Base-by-base conservation (phyloP, 805 yeast species). In the Blastobotrys attinorum region DNA sequence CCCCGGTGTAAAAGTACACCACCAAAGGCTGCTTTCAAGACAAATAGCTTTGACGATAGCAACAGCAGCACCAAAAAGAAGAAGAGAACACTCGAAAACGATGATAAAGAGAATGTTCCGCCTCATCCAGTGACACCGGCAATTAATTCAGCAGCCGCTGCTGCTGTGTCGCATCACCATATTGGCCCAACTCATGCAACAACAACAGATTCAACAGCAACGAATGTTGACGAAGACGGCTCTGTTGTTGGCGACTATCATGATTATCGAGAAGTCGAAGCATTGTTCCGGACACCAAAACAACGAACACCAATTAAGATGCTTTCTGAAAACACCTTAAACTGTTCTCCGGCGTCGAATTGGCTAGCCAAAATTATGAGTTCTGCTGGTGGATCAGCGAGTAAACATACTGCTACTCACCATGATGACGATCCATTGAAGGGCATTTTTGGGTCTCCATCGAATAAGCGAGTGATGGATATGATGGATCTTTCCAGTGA, bases 251-350 rank as follows among this genome's bases (percentile, higher is more conserved):
- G 10, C 18, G 35, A 39, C 13, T 18, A 39, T 22, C 29, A 39
- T n/a, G 42, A 39, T 21, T 29, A 39, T 16, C 7, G 18, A 3
- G 42, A 39, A 4, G 31, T 39, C 8, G 43, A 40, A 21, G 37
- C 43, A 16, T 31, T 40, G 21, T 40, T 40, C 15, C 17, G n/a
- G 10, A 21, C 43, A 11, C 43, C 43, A 4, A 20, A 20, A 6
- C 33, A 38, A 16, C 17, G 21, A 23, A 5, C 23, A 13, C 37
- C 36, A 4, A 13, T 31, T n/a, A 31, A 11, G 17, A 31, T 31
- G 7, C 15, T 31, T 7, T 11, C 35, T n/a, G 35, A 15, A 15
- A 31, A 31, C 35, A n/a, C 17, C 8, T 13, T 31, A n/a, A 31
- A 13, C 15, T n/a, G 6, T 31, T 31, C 35, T 31, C 17, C 35